Percentiles rank a stretch among this genome's conserved stretches.
These are phyloP conservation scores for Pseudozyma pruni DNA, from an alignment of 1,284 basidiomycete genomes.

Conservation along the genomic window DNA sequence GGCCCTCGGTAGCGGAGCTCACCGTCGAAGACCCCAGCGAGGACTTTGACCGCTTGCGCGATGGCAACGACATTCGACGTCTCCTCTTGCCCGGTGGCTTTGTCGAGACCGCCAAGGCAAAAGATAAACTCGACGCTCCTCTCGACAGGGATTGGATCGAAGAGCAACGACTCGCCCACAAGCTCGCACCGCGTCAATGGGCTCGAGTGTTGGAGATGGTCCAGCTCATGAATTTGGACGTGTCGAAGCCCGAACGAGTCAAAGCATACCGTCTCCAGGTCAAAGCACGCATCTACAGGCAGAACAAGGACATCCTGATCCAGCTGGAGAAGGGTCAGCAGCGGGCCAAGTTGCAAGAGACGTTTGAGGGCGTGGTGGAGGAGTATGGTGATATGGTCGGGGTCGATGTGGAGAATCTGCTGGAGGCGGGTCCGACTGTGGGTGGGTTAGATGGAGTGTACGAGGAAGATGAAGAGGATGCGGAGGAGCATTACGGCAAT, in stretches of 20 bases:
- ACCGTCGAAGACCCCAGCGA: constrained; percentile 98
- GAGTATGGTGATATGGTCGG: constrained; percentile 85
- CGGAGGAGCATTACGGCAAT: constrained; percentile 25
- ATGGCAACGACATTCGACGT: constrained; percentile 87
- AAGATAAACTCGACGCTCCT: constrained; percentile 78
- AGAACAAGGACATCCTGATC: constrained; percentile 90
- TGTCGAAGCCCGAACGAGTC: constrained; percentile 73
- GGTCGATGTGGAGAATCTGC: constrained; percentile 55
- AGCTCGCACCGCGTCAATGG: constrained; percentile 95
- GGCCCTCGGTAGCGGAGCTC: constrained; percentile 81
- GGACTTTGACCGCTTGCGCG: constrained; percentile 91
- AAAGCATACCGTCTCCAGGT: constrained; percentile 77
- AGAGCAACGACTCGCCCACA: constrained; percentile 80
- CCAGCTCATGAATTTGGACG: constrained; percentile 78
- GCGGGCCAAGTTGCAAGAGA: constrained; percentile 88
- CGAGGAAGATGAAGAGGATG: constrained; percentile 26
- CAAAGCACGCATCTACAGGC: constrained; percentile 87
- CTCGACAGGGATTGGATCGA: constrained; percentile 82
- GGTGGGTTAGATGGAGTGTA: constrained; percentile 12
- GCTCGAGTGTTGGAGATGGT: constrained; percentile 91
- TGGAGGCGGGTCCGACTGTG: constrained; percentile 28
- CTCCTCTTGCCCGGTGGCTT: constrained; percentile 77
- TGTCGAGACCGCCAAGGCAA: constrained; percentile 65
- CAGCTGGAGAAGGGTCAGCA: constrained; percentile 87
- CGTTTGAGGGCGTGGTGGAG: constrained; percentile 85